Percentiles rank a stretch among this genome's conserved stretches.
Evolutionary conservation across 208 protist species (phyloP).

Genomic region (Leishmania tropica): DNA sequence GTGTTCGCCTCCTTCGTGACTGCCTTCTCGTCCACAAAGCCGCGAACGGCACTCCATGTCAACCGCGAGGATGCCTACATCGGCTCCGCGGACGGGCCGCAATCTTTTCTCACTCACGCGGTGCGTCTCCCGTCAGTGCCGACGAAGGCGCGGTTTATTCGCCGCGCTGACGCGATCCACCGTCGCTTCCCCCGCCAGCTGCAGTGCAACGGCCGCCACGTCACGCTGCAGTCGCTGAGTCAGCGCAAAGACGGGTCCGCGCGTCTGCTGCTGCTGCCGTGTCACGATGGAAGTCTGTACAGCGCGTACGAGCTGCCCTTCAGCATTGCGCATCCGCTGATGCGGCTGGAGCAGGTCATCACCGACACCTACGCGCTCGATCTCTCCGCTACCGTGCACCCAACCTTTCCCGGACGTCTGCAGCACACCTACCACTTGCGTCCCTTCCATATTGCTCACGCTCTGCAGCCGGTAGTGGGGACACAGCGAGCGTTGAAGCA

Average conservation of each 20-base stretch:
- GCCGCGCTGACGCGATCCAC: slow-evolving; percentile 19
- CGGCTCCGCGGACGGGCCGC: slow-evolving; percentile 34
- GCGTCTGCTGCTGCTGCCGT: slow-evolving; percentile 46
- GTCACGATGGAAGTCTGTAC: slow-evolving; percentile 68
- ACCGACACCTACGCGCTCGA: slow-evolving; percentile 51
- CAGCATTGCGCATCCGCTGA: slow-evolving; percentile 53
- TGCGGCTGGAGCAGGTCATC: slow-evolving; percentile 61
- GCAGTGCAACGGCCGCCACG: slow-evolving; percentile 33
- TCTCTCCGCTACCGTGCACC: slow-evolving; percentile 27
- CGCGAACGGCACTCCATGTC: slow-evolving; percentile 2
- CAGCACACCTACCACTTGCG: slow-evolving; percentile 38
- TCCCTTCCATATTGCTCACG: slow-evolving; percentile 26
- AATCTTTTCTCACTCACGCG: slow-evolving; percentile 41
- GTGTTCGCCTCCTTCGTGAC: slow-evolving; percentile 20
- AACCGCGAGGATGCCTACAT: slow-evolving; percentile 33
- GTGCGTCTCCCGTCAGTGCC: slow-evolving; percentile 35
- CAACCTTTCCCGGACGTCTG: slow-evolving; percentile 3
- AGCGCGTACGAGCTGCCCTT: slow-evolving; percentile 54
- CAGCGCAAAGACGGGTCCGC: slow-evolving; percentile 29
- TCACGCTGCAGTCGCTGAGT: slow-evolving; percentile 37
- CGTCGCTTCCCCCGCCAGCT: slow-evolving; percentile 24
- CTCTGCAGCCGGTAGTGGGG: slow-evolving; percentile 30
- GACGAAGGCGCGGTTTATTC: slow-evolving; percentile 24
- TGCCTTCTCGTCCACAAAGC: slow-evolving; percentile 1
- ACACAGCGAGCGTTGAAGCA: slow-evolving; percentile 49